Base-by-base conservation (phyloP, 164 flowering plant species). In the Kingdonia uniflora region DNA sequence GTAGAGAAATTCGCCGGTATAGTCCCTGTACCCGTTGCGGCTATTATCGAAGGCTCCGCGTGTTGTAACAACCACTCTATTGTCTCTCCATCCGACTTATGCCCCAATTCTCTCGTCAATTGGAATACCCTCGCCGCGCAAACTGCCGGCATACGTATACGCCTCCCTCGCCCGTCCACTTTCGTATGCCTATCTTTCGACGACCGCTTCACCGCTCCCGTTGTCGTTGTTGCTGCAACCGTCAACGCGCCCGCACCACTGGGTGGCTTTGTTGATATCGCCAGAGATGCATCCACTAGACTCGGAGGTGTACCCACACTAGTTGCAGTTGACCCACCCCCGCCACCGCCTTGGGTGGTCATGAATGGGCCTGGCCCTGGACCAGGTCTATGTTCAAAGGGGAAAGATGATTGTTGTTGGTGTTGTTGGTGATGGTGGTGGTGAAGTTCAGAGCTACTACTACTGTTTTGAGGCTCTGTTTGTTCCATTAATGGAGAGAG, bases 101-200 rank as follows among this genome's bases (percentile, higher is more conserved):
- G 79, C 2, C 89, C 83, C 47, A 85, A 57, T 51, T 82, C 89
- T 23, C 79, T 59, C 0, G 95, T 85, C 58, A 85, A 41, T 43
- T 85, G 95, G 39, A 85, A 85, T 19, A 85, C 94, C 57, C 95
- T 65, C 6, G 95, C 95, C 0, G 95, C 91, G 41, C 91, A 86
- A 1, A 81, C 58, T 1, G 87, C 91, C 55, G 95, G 95, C 90
- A 86, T 86, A 49, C 90, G 70, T 49, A 86, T 86, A 16, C 95
- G 70, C 24, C 91, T 75, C 12, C 89, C 95, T 14, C 94, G 63
- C 0, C 94, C 94, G 51, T 85, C 94, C 11, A 84, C 92, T 54
- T 84, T 84, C 10, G 92, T 84, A 71, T 85, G 94, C 8, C 94
- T 65, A 68, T 85, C 94, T 51, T 85, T 85, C 33, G 95, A 79